Base-by-base conservation (phyloP, 1,139 yeast genomes). In the Hyphopichia wangnamkhiaoensis region DNA sequence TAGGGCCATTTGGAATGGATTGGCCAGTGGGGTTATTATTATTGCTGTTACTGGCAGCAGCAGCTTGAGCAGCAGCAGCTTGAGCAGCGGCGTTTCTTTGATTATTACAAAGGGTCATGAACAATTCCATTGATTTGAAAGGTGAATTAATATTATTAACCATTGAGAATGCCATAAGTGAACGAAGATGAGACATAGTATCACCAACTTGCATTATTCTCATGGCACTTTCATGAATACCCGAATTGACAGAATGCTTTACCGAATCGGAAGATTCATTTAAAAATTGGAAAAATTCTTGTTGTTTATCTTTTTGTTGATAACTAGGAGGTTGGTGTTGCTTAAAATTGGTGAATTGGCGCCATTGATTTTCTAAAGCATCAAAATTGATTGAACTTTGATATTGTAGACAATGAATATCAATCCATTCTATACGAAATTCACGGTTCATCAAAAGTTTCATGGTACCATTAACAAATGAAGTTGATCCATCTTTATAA, bases 201-300 rank as follows among this genome's bases (percentile, higher is more conserved):
- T 86, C 94, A 34, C 89, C 76, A 3, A 86, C 77, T 58, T 87
- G 93, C 63, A 87, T 60, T 25, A 82, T 70, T 38, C 91, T 65
- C 79, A 85, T 74, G 2, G 87, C 82, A 26, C 73, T 71, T 35
- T 76, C 81, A 37, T 78, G 79, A n/a, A 84, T 61, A 0, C 95
- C 95, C 45, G 76, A 78, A 39, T 76, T 59, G 2, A 52, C 35
- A 1, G 63, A 44, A 31, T 52, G 47, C 34, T 55, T 53, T 8
- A 50, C 47, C 1, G 75, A 61, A 24, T 58, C 53, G 2, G 64
- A 49, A 12, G 53, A 48, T 4, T 47, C 45, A 34, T 49, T 49
- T n/a, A 70, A 34, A 12, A 52, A 54, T 20, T 49, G 45, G 36
- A 64, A 38, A 34, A 66, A 55, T 4, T 61, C 64, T 15, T 17